A percentile compares a stretch with the other conserved stretches of the same genome.
Evolutionary conservation across 2,329 filamentous ascomycete species (phyloP).

Genomic region (Didymosphaeria variabile): DNA sequence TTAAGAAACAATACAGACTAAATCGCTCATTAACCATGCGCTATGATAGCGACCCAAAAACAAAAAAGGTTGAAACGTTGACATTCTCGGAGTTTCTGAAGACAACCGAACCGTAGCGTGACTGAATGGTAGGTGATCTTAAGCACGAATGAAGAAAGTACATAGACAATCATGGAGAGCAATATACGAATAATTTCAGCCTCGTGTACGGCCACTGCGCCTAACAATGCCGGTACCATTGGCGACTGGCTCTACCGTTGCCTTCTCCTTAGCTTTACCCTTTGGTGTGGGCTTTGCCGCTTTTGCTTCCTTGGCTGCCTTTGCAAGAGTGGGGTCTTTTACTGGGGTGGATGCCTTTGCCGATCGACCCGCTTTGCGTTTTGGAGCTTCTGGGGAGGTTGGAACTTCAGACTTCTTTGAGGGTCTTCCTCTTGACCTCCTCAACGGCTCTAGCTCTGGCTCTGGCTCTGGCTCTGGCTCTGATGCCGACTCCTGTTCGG

Average conservation of each 20-base stretch:
- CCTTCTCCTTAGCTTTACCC: not conserved
- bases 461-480: constrained; percentile 23
- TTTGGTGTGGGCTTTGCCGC: not conserved
- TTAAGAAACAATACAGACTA: not conserved
- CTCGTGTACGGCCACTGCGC: constrained; percentile 4
- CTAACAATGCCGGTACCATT: constrained; percentile 9
- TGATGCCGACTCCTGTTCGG: constrained; percentile 1
- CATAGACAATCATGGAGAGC: not conserved
- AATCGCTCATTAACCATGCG: not conserved
- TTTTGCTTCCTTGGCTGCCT: constrained; percentile 3
- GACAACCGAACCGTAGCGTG: not conserved
- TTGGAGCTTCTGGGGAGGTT: constrained; percentile 3
- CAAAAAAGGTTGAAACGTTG: not conserved
- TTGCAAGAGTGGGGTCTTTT: constrained; percentile 1
- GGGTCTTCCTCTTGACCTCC: constrained; percentile 2
- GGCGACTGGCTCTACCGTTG: not conserved
- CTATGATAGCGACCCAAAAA: not conserved
- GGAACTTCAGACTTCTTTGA: constrained; percentile 22
- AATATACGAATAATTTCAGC: not conserved
- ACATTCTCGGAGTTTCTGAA: not conserved
- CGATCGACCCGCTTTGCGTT: constrained; percentile 1
- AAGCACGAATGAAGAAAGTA: not conserved
- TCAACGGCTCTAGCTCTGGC: constrained; percentile 19
- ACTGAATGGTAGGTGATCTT: not conserved
- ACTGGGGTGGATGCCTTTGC: not conserved